Percentiles rank a stretch among this genome's conserved stretches.
phyloP scores from a whole-genome alignment of 2,329 filamentous ascomycete genomes.

The Elsinoe necatrix region DNA sequence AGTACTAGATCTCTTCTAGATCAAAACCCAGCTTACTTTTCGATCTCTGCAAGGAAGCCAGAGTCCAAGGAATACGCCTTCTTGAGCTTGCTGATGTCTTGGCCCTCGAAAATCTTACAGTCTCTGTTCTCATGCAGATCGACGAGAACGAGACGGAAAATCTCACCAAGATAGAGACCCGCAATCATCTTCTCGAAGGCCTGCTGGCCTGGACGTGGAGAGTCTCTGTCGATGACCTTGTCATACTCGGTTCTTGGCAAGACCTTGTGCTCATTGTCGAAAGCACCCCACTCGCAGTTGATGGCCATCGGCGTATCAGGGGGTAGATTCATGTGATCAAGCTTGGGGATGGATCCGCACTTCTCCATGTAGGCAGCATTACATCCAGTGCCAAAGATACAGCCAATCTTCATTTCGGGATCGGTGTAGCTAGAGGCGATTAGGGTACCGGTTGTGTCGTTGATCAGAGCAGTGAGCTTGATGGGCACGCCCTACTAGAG shows the following conservation, averaged over 20 bases:
- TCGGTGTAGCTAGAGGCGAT: constrained; percentile 98
- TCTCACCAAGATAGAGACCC: constrained; percentile 39
- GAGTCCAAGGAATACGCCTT: constrained; percentile 86
- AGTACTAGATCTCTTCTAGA: not conserved
- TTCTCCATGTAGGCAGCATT: constrained; percentile 98
- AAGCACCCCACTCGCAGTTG: constrained; percentile 96
- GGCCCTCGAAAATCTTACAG: constrained; percentile 67
- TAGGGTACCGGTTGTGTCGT: constrained; percentile 93
- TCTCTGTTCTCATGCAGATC: constrained; percentile 52
- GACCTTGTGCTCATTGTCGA: constrained; percentile 87
- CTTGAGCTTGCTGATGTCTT: constrained; percentile 71
- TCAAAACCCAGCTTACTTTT: constrained; percentile 46
- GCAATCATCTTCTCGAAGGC: constrained; percentile 40
- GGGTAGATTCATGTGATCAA: constrained; percentile 82
- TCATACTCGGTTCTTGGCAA: constrained; percentile 69
- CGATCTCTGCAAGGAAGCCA: constrained; percentile 85
- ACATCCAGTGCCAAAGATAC: constrained; percentile 96
- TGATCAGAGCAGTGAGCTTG: constrained; percentile 86
- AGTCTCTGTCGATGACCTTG: constrained; percentile 36
- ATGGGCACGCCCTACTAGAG: constrained; percentile 67
- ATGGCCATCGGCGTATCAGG: constrained; percentile 80
- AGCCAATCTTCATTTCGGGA: constrained; percentile 82
- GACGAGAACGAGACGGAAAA: constrained; percentile 38
- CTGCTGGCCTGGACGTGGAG: constrained; percentile 39
- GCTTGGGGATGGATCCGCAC: constrained; percentile 82